Evolutionary conservation across 2,329 filamentous ascomycete genomes (phyloP).

Genomic region (Diplodia scrobiculata): DNA sequence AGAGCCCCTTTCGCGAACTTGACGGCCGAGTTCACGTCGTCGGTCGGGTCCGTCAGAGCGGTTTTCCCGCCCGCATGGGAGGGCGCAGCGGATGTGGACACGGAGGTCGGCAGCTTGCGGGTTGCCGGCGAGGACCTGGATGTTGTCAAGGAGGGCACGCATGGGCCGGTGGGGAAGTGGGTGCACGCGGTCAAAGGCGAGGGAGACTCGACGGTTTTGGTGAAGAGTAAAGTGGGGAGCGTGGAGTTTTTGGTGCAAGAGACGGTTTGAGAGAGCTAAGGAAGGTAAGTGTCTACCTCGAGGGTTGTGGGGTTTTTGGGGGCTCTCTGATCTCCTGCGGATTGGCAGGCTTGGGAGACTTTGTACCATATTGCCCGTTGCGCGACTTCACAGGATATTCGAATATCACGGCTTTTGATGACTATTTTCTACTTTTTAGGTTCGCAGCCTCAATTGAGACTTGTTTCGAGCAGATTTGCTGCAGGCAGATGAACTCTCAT

Average conservation of each 20-base stretch:
- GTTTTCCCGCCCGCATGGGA: slow-evolving; percentile 6
- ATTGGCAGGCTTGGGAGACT: no score
- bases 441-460: no score
- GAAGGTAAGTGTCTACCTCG: neutral
- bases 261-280: neutral
- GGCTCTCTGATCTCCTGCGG: no score
- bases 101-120: neutral
- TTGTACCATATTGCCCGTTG: no score
- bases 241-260: slow-evolving; percentile 15
- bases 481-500: no score
- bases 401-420: no score
- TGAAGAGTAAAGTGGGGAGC: slow-evolving; percentile 3
- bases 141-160: neutral
- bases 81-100: slow-evolving; percentile 1
- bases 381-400: no score
- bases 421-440: no score
- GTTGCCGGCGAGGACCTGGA: neutral
- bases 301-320: neutral
- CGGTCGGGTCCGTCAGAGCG: neutral
- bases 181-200: slow-evolving; percentile 15
- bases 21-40: neutral
- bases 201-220: neutral
- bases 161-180: slow-evolving; percentile 9
- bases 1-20: neutral
- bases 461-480: no score